A percentile compares a stretch with the other conserved stretches of the same genome.
Conservation (phyloP, 352 stramenopile species). For the Phytophthora megakarya region DNA sequence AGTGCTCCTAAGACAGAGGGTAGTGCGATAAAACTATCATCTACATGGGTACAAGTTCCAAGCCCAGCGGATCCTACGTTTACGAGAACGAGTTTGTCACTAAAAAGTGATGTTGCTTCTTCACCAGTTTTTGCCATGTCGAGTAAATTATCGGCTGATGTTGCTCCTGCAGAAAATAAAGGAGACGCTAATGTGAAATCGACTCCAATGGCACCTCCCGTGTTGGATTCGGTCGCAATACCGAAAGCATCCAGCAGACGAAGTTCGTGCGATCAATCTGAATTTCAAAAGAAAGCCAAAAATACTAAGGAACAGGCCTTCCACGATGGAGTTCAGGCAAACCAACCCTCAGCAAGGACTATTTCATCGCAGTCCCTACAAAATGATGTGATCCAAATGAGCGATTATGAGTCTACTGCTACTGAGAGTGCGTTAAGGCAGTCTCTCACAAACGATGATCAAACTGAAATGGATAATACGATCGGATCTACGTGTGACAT, state of each 20-base stretch:
- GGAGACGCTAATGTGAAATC: neutral
- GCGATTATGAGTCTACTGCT: neutral
- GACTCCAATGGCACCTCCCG: neutral
- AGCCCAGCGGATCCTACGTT: neutral
- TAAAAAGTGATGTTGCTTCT: neutral
- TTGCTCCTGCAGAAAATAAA: neutral
- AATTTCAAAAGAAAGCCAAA: constrained; percentile 18
- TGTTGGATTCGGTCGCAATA: constrained; percentile 9
- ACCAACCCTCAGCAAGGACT: constrained; percentile 2
- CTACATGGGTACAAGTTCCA: constrained; percentile 8
- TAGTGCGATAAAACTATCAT: neutral
- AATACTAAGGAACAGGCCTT: neutral
- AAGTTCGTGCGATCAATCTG: constrained; percentile 7
- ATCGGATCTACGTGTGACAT: neutral
- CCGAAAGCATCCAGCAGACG: constrained; percentile 23
- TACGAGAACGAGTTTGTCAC: neutral
- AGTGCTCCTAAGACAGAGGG: neutral
- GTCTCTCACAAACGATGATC: neutral
- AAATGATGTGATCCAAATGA: constrained; percentile 19
- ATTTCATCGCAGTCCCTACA: neutral
- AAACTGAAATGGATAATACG: neutral
- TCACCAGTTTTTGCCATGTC: neutral
- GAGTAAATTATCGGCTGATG: neutral
- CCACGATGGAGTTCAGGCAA: constrained; percentile 5
- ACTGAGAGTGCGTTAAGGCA: neutral